These are phyloP conservation scores for Tetracladium marchalianum DNA, from an alignment of 495 filamentous ascomycete genomes.

Conservation along the genomic window DNA sequence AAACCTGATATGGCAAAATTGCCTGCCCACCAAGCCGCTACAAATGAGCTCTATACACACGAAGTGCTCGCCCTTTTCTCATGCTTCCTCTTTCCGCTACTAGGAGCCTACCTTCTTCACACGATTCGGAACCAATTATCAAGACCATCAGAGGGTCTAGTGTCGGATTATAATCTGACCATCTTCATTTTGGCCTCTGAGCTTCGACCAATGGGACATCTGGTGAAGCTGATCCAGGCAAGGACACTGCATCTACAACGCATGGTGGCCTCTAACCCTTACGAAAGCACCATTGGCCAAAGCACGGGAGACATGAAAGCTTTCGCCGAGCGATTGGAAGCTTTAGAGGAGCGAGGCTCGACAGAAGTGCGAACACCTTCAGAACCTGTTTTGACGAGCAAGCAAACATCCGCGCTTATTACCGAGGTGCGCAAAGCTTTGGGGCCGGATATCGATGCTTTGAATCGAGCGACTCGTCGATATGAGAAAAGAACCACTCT, in stretches of 20 bases:
- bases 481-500: conserved; percentile 84
- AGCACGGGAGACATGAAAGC: conserved; percentile 41
- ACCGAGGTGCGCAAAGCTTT: conserved; percentile 53
- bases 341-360: conserved; percentile 54
- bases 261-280: conserved; percentile 45
- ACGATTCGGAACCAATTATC: conserved; percentile 65
- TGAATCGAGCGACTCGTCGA: conserved; percentile 83
- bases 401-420: conserved; percentile 37
- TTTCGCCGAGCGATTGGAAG: conserved; percentile 53
- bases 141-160: conserved; percentile 71
- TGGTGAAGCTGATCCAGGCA: conserved; percentile 67
- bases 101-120: conserved; percentile 74
- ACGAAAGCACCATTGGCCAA: conserved; percentile 29
- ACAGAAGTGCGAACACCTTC: conserved; percentile 12
- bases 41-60: conserved; percentile 59
- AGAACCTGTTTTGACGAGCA: conserved; percentile 16
- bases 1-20: conserved; percentile 7
- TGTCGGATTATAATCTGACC: conserved; percentile 89
- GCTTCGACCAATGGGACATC: conserved; percentile 67
- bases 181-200: conserved; percentile 88
- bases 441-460: conserved; percentile 76
- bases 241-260: conserved; percentile 79
- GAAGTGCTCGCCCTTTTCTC: conserved; percentile 62
- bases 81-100: conserved; percentile 70
- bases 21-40: conserved; percentile 30